Evolutionary conservation across 1,139 yeast genomes (phyloP), one percentile per base, ranked within the genome.

Genomic region (Scheffersomyces stambukii): DNA sequence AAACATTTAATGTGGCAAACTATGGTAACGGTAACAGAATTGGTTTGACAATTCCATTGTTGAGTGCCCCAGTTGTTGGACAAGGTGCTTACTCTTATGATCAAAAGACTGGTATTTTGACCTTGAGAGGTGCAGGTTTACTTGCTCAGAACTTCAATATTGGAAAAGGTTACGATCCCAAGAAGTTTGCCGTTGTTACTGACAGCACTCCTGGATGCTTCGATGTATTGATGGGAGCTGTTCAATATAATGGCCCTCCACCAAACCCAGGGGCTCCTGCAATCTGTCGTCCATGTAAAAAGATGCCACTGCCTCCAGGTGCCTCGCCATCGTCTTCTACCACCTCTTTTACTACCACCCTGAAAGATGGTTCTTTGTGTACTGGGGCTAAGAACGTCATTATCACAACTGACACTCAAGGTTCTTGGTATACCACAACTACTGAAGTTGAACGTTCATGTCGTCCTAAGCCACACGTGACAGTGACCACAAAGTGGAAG

Each of bases 11-110:
- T 4, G 61, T 59, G 20, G 49, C 46, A 14, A 63, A 63, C 18
- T 59, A 47, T 32, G 64, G 64, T 31, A n/a, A 38, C 29, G 53
- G 57, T 6, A 57, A 57, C 29, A 28, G 32, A 9, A 42, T 57
- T 26, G 54, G 50, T 24, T 24, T 53, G 15, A 38, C 34, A 23
- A 11, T 37, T 13, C 29, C 52, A 8, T 35, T 52, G 25, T 21
- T 38, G 13, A 13, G 24, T 3, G 16, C 16, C 8, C 12, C 28
- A 7, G 36, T 40, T 23, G 20, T 32, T 17, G 43, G 40, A n/a
- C 13, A 28, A 28, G 20, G 24, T 43, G 3, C 11, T 5, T 35
- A 7, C 22, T 6, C 22, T 8, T 51, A 53, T 25, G 28, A 36
- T 22, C 20, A 44, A 5, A 17, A 9, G 4, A 40, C 52, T 3